These are phyloP conservation scores for Penicillium vulpinum DNA, from an alignment of 2,329 filamentous ascomycete genomes.

Conservation along the genomic window DNA sequence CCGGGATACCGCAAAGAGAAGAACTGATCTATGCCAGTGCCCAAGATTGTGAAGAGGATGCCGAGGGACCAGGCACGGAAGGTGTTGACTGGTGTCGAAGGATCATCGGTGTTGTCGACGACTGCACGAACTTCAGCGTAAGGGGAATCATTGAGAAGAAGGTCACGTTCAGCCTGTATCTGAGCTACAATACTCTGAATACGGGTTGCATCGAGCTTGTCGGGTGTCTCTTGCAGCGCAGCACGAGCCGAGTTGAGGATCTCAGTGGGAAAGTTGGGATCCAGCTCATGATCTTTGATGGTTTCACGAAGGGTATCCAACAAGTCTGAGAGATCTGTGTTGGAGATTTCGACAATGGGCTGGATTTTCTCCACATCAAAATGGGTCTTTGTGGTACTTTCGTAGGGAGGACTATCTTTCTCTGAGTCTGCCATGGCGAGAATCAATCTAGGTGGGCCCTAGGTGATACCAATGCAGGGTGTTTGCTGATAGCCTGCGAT, in stretches of 20 bases:
- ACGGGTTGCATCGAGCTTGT: neutral
- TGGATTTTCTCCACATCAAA: neutral
- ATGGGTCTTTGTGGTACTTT: too few relatives aligned
- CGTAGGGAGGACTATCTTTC: neutral
- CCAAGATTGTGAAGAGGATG: slow-evolving; percentile 16
- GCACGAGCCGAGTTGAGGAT: neutral
- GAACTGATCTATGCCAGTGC: slow-evolving; percentile 49
- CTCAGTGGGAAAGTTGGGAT: neutral
- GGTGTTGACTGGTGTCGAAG: slow-evolving; percentile 29
- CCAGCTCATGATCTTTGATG: neutral
- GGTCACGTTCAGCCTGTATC: neutral
- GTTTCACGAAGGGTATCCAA: neutral
- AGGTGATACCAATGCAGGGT: neutral
- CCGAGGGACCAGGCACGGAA: slow-evolving; percentile 48
- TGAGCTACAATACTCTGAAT: neutral
- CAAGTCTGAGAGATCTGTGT: neutral
- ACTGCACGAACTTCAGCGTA: slow-evolving; percentile 32
- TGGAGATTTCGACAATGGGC: neutral
- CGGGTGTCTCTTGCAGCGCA: neutral
- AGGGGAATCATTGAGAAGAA: slow-evolving; percentile 19
- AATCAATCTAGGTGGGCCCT: neutral
- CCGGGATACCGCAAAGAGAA: slow-evolving; percentile 49
- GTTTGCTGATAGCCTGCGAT: neutral
- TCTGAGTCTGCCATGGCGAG: neutral
- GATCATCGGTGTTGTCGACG: slow-evolving; percentile 30